phyloP scores from a whole-genome alignment of 2,329 filamentous ascomycete species.

The Cladosporium velox region DNA sequence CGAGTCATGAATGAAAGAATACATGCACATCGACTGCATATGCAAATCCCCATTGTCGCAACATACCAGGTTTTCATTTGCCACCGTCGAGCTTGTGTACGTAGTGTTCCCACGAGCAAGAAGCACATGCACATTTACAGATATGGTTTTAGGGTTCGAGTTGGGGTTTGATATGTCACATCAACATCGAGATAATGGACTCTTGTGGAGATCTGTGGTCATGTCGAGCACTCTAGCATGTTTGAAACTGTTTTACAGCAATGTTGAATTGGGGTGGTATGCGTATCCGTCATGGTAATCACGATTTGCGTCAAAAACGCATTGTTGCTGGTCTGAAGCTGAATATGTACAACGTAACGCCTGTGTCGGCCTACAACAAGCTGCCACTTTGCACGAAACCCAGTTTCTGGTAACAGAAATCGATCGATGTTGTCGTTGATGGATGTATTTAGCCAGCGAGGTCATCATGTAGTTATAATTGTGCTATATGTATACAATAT shows the following conservation, averaged over 20 bases:
- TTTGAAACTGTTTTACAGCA: fast-evolving
- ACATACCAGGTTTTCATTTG: not conserved
- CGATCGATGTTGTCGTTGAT: not conserved
- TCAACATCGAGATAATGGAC: not conserved
- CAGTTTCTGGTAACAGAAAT: not conserved
- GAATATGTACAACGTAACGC: not conserved
- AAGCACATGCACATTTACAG: no score
- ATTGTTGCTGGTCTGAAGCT: not conserved
- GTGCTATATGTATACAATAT: not conserved
- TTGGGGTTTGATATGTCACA: not conserved
- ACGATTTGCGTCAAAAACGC: not conserved
- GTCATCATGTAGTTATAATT: not conserved
- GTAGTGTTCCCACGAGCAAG: no score
- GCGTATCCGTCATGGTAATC: not conserved
- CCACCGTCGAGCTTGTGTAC: not conserved
- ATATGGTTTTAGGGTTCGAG: not conserved
- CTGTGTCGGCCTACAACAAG: not conserved
- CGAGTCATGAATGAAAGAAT: not conserved
- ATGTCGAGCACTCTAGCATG: not conserved
- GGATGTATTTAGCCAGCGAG: not conserved
- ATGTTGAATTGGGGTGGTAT: not conserved
- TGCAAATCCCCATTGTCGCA: no score
- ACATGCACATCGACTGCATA: not conserved
- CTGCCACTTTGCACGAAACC: not conserved
- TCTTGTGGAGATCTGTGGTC: not conserved